Conservation (phyloP, 805 yeast genomes). For the Kluyveromyces dobzhanskii region DNA sequence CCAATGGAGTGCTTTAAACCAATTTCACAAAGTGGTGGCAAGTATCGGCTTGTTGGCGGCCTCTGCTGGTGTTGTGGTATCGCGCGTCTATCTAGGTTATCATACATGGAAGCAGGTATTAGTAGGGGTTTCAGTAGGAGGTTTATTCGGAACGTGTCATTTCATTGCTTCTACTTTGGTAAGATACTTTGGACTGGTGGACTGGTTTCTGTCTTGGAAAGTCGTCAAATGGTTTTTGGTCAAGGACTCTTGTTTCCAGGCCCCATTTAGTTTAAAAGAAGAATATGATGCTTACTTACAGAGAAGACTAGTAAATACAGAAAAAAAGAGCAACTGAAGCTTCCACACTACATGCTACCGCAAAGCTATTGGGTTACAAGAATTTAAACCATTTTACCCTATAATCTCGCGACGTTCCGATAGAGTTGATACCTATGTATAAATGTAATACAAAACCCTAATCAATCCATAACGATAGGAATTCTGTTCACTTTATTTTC, state of each 20-base stretch:
- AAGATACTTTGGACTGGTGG: slow-evolving; percentile 61
- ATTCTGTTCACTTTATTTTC: slow-evolving; percentile 58
- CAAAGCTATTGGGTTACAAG: too few relatives aligned
- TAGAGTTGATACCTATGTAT: not conserved
- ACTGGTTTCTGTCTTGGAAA: slow-evolving; percentile 54
- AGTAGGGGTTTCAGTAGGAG: slow-evolving; percentile 64
- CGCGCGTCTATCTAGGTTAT: slow-evolving; percentile 71
- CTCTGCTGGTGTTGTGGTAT: slow-evolving; percentile 44
- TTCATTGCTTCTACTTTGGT: slow-evolving; percentile 43
- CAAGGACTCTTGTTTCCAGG: slow-evolving; percentile 52
- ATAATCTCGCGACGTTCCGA: too few relatives aligned
- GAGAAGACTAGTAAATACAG: slow-evolving; percentile 11
- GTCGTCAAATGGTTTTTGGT: slow-evolving; percentile 42
- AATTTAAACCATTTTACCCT: too few relatives aligned
- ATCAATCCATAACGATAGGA: slow-evolving; percentile 22
- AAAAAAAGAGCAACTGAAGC: not conserved
- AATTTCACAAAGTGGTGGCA: slow-evolving; percentile 25
- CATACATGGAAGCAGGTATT: slow-evolving; percentile 68
- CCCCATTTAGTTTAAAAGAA: slow-evolving; percentile 38
- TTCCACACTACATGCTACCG: too few relatives aligned
- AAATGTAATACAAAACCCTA: not conserved
- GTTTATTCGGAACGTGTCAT: slow-evolving; percentile 48
- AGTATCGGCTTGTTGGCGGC: slow-evolving; percentile 21
- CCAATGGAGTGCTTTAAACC: slow-evolving; percentile 35
- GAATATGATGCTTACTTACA: slow-evolving; percentile 34